Conservation (phyloP, 345 rosid genomes). For the Euphorbia tirucalli region DNA sequence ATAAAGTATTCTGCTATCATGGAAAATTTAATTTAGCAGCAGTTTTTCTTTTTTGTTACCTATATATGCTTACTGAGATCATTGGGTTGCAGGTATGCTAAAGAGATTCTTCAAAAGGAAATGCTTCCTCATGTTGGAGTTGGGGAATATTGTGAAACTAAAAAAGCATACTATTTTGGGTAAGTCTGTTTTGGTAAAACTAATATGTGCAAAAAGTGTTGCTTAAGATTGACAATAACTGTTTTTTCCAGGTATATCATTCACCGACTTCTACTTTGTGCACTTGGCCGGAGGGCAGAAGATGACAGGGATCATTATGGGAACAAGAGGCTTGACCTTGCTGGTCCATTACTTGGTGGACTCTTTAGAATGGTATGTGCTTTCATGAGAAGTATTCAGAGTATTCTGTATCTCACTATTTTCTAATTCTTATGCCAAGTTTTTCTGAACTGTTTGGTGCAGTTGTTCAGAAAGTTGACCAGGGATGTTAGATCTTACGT, state of each 20-base stretch:
- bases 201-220: no score
- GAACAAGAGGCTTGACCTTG: conserved; percentile 98
- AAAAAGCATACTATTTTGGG: conserved; percentile 98
- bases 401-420: background rate
- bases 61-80: conserved; percentile 14
- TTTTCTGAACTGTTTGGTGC: conserved; percentile 30
- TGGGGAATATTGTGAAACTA: conserved; percentile 89
- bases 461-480: conserved; percentile 94
- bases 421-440: background rate
- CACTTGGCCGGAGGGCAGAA: conserved; percentile 90
- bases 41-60: conserved; percentile 19
- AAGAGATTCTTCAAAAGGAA: conserved; percentile 95
- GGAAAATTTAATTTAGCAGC: conserved; percentile 24
- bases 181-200: conserved; percentile 24
- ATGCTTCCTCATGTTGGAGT: conserved; percentile 99
- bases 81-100: conserved; percentile 72
- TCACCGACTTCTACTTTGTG: conserved; percentile 90
- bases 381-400: conserved; percentile 1
- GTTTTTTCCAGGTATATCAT: conserved; percentile 62
- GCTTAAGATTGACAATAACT: conserved; percentile 9
- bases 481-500: conserved; percentile 92
- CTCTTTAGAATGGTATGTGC: conserved; percentile 87
- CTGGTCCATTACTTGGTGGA: conserved; percentile 98
- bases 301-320: conserved; percentile 99
- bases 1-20: conserved; percentile 60